A percentile compares a stretch with the other conserved stretches of the same genome.
Conservation (phyloP, 768 basidiomycete species). For the Leccinum obscurum region DNA sequence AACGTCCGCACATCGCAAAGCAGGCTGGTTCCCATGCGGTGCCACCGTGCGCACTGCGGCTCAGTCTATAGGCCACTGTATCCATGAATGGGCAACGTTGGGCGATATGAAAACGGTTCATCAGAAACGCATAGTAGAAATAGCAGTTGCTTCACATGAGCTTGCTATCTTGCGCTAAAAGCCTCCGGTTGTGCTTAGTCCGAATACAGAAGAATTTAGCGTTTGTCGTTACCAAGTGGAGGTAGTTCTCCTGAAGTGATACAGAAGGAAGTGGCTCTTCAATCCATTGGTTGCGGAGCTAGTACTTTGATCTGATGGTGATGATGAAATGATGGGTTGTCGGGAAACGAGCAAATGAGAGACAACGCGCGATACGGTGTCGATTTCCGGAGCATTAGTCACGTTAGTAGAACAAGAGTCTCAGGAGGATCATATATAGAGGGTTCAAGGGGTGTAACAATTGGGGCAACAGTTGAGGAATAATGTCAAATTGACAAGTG, state of each 20-base stretch:
- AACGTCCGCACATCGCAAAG: slow-evolving; percentile 14
- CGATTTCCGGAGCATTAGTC: slow-evolving; percentile 24
- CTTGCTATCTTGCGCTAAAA: slow-evolving; percentile 20
- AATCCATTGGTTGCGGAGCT: slow-evolving; percentile 8
- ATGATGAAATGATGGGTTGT: background rate
- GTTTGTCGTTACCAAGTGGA: slow-evolving; percentile 18
- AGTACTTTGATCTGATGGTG: slow-evolving; percentile 4
- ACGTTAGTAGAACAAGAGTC: background rate
- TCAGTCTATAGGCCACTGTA: slow-evolving; percentile 12
- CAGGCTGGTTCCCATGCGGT: slow-evolving; percentile 17
- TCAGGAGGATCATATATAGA: background rate
- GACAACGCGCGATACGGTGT: slow-evolving; percentile 17
- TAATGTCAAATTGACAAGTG: background rate
- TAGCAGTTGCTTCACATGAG: slow-evolving; percentile 26
- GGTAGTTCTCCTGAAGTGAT: slow-evolving; percentile 20
- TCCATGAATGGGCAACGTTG: slow-evolving; percentile 16
- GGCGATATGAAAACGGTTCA: slow-evolving; percentile 28
- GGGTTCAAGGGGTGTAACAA: slow-evolving; percentile 7
- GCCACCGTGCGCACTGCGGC: background rate
- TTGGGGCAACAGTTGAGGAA: background rate
- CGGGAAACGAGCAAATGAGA: background rate
- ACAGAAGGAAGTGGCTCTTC: background rate
- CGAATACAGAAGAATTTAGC: slow-evolving; percentile 13
- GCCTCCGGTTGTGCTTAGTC: slow-evolving; percentile 18
- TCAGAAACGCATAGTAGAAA: slow-evolving; percentile 16